Base-by-base conservation (phyloP, 768 basidiomycete species). In the Rhizopogon vesiculosus region DNA sequence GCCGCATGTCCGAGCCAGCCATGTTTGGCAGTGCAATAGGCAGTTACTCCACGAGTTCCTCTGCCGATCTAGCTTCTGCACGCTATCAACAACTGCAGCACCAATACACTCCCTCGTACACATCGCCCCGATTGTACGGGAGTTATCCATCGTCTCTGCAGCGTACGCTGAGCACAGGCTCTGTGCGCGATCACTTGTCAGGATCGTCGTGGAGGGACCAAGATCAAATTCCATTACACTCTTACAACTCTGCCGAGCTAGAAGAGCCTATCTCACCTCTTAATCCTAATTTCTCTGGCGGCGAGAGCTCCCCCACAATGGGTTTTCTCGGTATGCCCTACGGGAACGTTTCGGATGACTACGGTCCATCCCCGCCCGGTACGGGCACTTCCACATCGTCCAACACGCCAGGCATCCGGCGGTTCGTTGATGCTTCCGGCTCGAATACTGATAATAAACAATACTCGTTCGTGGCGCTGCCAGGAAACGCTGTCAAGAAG, bases 401-500 rank as follows among this genome's bases (percentile, higher is more conserved):
- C 3, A 73, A 72, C 52, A 63, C 74, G 59, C 64, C 71, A 61
- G 45, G 64, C 71, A 59, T 58, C 43, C 52, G 65, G 58, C 59
- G 60, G 56, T 53, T 59, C 31, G 16, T 60, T 7, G 55, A 55
- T 19, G 56, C 56, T 18, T 53, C 70, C 43, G 68, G 68, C 53
- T 70, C 77, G 29, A 65, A 67, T 51, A 64, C 74, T 42, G 79
- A 78, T 64, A 76, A 74, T 62, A 91, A 88, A 70, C 89, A 87
- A 22, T 92, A 91, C 66, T 86, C 89, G 1, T 92, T 92, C 60
- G 88, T 92, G 42, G 79, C 89, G 12, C 73, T 92, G 9, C 88
- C 90, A 9, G 90, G 90, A 19, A 91, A 91, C 63, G 77, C 85
- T 15, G 82, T 92, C 56, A 88, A 84, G 69, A 92, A 92, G 72